Evolutionary conservation across 1,284 basidiomycete species (phyloP).

Genomic region (Leccinum colubrinum): DNA sequence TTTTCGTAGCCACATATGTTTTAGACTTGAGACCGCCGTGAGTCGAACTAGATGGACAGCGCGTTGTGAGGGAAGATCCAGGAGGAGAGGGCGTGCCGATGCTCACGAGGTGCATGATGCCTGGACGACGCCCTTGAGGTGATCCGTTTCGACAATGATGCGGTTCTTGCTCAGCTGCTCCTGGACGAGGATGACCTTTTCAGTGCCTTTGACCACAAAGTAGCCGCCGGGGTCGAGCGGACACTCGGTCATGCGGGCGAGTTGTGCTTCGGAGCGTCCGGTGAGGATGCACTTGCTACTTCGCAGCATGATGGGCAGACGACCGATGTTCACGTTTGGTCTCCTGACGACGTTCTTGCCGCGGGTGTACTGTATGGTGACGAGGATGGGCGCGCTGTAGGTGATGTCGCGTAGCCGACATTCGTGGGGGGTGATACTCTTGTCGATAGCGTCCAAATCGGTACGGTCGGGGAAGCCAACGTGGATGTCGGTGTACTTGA

Average conservation of each 20-base stretch:
- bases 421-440: constrained; percentile 93
- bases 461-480: constrained; percentile 90
- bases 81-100: not conserved
- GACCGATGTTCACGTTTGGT: constrained; percentile 87
- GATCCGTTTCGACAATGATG: constrained; percentile 96
- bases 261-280: constrained; percentile 73
- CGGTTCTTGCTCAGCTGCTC: constrained; percentile 99
- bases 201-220: constrained; percentile 98
- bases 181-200: constrained; percentile 99
- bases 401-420: constrained; percentile 96
- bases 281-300: constrained; percentile 93
- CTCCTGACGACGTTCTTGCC: constrained; percentile 87
- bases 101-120: constrained; percentile 95
- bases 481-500: constrained; percentile 95
- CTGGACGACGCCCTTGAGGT: constrained; percentile 89
- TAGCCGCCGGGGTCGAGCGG: constrained; percentile 98
- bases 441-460: constrained; percentile 80
- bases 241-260: constrained; percentile 94
- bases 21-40: constrained; percentile 98
- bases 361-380: constrained; percentile 94
- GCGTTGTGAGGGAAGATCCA: constrained; percentile 9
- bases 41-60: constrained; percentile 67
- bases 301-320: constrained; percentile 95
- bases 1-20: constrained; percentile 96
- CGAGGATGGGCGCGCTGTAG: constrained; percentile 92